Evolutionary conservation across 345 rosid genomes (phyloP).

Genomic region (Eutrema japonicum): DNA sequence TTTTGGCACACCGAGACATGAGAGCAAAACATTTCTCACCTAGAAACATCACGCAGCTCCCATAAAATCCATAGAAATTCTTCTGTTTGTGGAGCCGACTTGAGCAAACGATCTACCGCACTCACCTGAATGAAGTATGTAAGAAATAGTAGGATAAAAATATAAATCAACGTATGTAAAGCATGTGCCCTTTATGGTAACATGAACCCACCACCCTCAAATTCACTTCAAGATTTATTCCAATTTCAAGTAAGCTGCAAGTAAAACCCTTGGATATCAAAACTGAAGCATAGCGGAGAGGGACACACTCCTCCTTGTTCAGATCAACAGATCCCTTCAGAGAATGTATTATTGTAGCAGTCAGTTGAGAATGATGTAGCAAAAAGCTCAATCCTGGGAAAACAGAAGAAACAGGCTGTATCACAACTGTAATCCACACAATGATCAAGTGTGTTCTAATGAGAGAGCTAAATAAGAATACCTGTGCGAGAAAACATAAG

Average conservation of each 20-base stretch:
- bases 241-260: conserved; percentile 82
- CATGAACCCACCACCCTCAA: conserved; percentile 85
- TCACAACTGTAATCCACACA: conserved; percentile 26
- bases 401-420: conserved; percentile 34
- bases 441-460: conserved; percentile 14
- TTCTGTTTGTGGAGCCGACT: conserved; percentile 76
- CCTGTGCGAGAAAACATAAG: conserved; percentile 86
- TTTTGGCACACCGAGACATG: conserved; percentile 24
- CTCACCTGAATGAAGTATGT: conserved; percentile 58
- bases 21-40: conserved; percentile 50
- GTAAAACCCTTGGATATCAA: conserved; percentile 87
- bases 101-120: conserved; percentile 82
- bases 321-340: conserved; percentile 61
- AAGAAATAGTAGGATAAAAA: conserved; percentile 15
- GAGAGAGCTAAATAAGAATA: conserved; percentile 30
- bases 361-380: conserved; percentile 75
- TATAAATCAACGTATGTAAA: conserved; percentile 23
- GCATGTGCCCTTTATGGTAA: conserved; percentile 26
- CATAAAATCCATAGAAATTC: conserved; percentile 95
- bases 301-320: conserved; percentile 81
- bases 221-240: conserved; percentile 84
- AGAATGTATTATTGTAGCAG: conserved; percentile 68
- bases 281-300: conserved; percentile 85
- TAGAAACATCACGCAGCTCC: conserved; percentile 95
- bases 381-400: conserved; percentile 84